Conservation (phyloP, 2,329 filamentous ascomycete species). For the Trichoderma sp. region DNA sequence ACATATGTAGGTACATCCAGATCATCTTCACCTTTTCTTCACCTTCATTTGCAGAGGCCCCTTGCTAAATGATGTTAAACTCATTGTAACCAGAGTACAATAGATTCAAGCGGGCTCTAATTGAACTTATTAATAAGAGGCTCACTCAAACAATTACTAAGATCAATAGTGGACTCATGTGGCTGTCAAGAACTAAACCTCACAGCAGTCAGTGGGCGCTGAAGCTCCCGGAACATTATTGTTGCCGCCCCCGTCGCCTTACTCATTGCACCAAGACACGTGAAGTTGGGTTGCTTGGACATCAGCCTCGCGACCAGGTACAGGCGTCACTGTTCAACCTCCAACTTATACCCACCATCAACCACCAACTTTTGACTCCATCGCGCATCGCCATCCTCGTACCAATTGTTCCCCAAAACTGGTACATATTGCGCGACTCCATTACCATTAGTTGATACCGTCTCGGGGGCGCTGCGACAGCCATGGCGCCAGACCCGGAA, state of each 20-base stretch:
- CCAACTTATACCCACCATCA: not conserved
- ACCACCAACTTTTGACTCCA: not conserved
- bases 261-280: slow-evolving; percentile 14
- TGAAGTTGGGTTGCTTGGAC: slow-evolving; percentile 25
- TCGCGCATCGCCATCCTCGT: not conserved
- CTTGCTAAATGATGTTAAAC: too few species aligned
- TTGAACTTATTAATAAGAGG: too few species aligned
- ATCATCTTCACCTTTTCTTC: too few species aligned
- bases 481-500: slow-evolving; percentile 33
- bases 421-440: not conserved
- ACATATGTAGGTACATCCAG: too few species aligned
- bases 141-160: too few species aligned
- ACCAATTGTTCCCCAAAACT: not conserved
- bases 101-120: too few species aligned
- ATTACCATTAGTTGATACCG: not conserved
- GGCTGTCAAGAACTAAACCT: too few species aligned
- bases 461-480: slow-evolving; percentile 12
- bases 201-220: too few species aligned
- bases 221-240: slow-evolving; percentile 23
- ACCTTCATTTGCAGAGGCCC: too few species aligned
- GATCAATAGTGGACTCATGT: too few species aligned
- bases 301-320: slow-evolving; percentile 22
- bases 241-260: slow-evolving; percentile 6
- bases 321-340: slow-evolving; percentile 1
- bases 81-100: too few species aligned